Evolutionary conservation across 192 early-diverging fungal genomes (phyloP).

Genomic region (Linnemannia hyalina): DNA sequence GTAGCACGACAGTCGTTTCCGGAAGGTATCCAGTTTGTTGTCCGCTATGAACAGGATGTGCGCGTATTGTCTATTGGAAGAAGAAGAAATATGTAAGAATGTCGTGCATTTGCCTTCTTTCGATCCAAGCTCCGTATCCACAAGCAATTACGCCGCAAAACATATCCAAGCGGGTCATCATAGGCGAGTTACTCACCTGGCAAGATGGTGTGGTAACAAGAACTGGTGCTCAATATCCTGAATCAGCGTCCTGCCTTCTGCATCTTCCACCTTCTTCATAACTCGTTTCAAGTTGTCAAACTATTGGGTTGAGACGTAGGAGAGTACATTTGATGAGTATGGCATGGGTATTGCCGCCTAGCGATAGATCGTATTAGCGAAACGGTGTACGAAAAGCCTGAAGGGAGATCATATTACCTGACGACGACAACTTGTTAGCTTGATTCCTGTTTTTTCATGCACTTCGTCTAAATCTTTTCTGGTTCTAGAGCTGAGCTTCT

Average conservation of each 20-base stretch:
- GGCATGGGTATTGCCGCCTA: not conserved
- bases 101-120: not conserved
- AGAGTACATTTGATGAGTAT: not conserved
- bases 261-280: constrained; percentile 58
- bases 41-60: constrained; percentile 58
- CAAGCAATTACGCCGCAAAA: not conserved
- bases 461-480: constrained; percentile 62
- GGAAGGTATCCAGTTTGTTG: constrained; percentile 57
- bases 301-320: constrained; percentile 8
- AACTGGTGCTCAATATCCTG: constrained; percentile 56
- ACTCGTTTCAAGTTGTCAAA: constrained; percentile 63
- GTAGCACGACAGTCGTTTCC: constrained; percentile 57
- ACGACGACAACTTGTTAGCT: constrained; percentile 55
- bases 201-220: constrained; percentile 48
- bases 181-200: constrained; percentile 38
- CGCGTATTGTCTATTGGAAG: constrained; percentile 50
- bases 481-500: constrained; percentile 58
- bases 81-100: not conserved
- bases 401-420: constrained; percentile 35
- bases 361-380: not conserved
- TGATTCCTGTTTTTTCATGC: constrained; percentile 51
- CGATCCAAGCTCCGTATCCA: not conserved
- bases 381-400: not conserved
- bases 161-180: not conserved
- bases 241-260: constrained; percentile 52